Base-by-base conservation (phyloP, 257 asterid genomes). In the Anisodus tanguticus region DNA sequence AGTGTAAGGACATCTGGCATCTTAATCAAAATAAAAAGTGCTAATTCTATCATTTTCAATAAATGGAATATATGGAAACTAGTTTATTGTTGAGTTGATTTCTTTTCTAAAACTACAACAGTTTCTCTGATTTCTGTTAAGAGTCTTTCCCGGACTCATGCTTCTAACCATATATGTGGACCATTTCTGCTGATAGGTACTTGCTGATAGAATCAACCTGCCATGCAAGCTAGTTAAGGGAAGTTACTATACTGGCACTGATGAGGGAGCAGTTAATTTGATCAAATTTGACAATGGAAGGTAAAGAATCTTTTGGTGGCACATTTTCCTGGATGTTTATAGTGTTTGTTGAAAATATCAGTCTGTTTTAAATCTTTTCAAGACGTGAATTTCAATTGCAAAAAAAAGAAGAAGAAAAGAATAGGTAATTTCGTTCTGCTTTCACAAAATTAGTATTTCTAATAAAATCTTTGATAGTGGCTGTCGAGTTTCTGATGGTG, bases 141-240 rank as follows among this genome's bases (percentile, higher is more conserved):
- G 43, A 49, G 81, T 76, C 45, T 19, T 64, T 76, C 13, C 81
- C 60, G 51, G 15, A 17, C 31, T 66, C 39, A 15, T 78, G 70
- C 22, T 71, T 62, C 77, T 88, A 37, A 64, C 49, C 68, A 81
- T 79, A 81, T 79, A 82, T 70, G 83, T 60, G 84, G 69, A 70
- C 83, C 76, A 76, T 87, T 66, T 85, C 90, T 89, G 84, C 51
- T 90, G 83, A 81, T 88, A 97, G 99, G 99, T 97, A 83, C 99
- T 97, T 84, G 97, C 98, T 83, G 99, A 95, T 87, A 91, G 92
- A 90, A 90, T 97, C 88, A 92, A 91, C 90, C 95, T 97, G 85
- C 97, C 97, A 31, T 97, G 99, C 83, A 97, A 90, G 95, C 94
- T 97, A 71, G 98, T 95, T 58, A 97, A 95, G 85, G 99, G 99